These are phyloP conservation scores for Colletotrichum theobromicola DNA, from an alignment of 2,329 filamentous ascomycete genomes.

Conservation along the genomic window DNA sequence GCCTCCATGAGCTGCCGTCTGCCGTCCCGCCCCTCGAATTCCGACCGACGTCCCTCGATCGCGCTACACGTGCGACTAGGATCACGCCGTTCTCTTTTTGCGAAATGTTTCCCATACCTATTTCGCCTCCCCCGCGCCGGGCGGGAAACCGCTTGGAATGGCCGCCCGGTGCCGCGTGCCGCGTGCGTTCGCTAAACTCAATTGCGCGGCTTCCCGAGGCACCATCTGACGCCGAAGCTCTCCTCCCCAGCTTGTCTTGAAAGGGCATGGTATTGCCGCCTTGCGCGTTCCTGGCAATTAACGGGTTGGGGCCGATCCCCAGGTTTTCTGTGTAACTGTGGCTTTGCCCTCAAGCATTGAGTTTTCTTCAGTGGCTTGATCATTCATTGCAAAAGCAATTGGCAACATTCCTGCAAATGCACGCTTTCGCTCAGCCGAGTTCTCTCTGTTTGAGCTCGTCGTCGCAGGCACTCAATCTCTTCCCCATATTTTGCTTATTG, in stretches of 20 bases:
- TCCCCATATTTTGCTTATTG: accelerated
- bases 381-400: neutral
- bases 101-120: neutral
- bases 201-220: neutral
- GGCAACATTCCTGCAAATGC: neutral
- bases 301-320: neutral
- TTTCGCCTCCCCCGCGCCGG: neutral
- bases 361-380: neutral
- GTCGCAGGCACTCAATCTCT: neutral
- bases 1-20: neutral
- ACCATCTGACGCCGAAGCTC: neutral
- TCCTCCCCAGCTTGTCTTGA: neutral
- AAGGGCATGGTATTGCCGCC: neutral
- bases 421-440: neutral
- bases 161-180: neutral
- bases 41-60: neutral
- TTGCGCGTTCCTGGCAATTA: neutral
- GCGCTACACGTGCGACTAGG: neutral
- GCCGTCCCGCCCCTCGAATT: neutral
- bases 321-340: neutral
- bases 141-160: neutral
- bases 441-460: neutral
- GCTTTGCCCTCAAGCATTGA: neutral
- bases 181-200: neutral
- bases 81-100: neutral